Evolutionary conservation across 441 rosid species (phyloP).

Genomic region (Aquilaria agallochum): DNA sequence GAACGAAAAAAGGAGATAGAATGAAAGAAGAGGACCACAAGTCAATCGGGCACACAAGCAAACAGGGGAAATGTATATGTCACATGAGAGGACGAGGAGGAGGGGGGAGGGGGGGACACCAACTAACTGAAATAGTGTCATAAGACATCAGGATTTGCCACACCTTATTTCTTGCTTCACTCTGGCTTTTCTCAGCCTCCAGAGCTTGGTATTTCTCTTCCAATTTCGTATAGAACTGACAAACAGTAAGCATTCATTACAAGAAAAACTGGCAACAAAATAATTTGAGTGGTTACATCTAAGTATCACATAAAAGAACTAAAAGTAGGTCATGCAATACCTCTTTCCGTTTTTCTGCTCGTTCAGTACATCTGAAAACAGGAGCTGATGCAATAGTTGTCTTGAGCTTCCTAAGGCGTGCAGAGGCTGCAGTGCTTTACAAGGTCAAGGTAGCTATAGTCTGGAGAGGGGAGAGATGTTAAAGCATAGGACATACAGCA

Average conservation of each 20-base stretch:
- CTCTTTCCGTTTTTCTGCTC: conserved; percentile 93
- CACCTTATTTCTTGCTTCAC: conserved; percentile 81
- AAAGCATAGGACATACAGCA: too few relatives aligned
- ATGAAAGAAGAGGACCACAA: background rate
- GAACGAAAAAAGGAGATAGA: background rate
- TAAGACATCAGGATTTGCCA: background rate
- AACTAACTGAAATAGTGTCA: too few relatives aligned
- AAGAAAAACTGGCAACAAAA: conserved; percentile 1
- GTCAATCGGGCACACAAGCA: too few relatives aligned
- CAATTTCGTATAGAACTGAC: conserved; percentile 74
- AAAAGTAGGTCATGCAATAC: conserved; percentile 25
- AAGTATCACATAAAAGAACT: background rate
- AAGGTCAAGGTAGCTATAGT: conserved; percentile 25
- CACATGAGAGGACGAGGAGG: conserved; percentile 6
- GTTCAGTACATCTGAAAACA: conserved; percentile 60
- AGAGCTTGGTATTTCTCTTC: conserved; percentile 89
- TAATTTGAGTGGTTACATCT: conserved; percentile 5
- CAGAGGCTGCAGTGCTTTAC: conserved; percentile 50
- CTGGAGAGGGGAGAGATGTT: too few relatives aligned
- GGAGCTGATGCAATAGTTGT: conserved; percentile 53
- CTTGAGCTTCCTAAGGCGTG: conserved; percentile 41
- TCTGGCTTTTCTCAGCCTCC: conserved; percentile 85
- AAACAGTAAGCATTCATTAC: conserved; percentile 19
- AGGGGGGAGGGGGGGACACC: conserved; percentile 2
- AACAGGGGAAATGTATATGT: too few relatives aligned